Conservation (phyloP, 179 eudicot genomes). For the Dionaea muscipula region DNA sequence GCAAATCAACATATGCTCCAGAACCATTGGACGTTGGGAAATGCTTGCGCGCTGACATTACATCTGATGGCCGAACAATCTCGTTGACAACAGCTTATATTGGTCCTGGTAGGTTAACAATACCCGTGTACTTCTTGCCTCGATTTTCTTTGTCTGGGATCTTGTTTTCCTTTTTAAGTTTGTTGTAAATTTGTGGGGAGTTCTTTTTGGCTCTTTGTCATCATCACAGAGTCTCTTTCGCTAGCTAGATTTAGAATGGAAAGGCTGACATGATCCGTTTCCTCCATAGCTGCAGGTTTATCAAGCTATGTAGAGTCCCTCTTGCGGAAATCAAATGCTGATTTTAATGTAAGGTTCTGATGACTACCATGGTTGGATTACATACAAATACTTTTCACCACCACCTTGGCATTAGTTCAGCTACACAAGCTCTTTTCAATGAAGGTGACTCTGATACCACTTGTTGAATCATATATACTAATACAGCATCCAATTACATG, state of each 20-base stretch:
- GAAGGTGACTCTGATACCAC: too few relatives aligned
- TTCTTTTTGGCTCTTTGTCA: too few relatives aligned
- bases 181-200: too few relatives aligned
- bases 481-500: too few relatives aligned
- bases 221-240: too few relatives aligned
- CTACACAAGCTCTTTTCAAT: too few relatives aligned
- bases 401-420: too few relatives aligned
- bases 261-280: slow-evolving; percentile 5
- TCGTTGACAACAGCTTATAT: slow-evolving; percentile 51
- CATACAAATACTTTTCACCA: too few relatives aligned
- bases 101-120: slow-evolving; percentile 42
- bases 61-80: slow-evolving; percentile 42
- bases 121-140: too few relatives aligned
- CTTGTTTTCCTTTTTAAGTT: too few relatives aligned
- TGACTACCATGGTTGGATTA: background rate
- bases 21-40: slow-evolving; percentile 91
- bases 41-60: slow-evolving; percentile 65
- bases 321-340: slow-evolving; percentile 53
- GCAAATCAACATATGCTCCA: slow-evolving; percentile 71
- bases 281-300: slow-evolving; percentile 72
- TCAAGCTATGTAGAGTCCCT: slow-evolving; percentile 66
- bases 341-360: slow-evolving; percentile 52
- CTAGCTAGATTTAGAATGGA: background rate
- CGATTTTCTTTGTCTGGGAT: too few relatives aligned
- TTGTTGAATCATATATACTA: too few relatives aligned